phyloP scores from a whole-genome alignment of 805 yeast genomes.

The Candida easanensis region DNA sequence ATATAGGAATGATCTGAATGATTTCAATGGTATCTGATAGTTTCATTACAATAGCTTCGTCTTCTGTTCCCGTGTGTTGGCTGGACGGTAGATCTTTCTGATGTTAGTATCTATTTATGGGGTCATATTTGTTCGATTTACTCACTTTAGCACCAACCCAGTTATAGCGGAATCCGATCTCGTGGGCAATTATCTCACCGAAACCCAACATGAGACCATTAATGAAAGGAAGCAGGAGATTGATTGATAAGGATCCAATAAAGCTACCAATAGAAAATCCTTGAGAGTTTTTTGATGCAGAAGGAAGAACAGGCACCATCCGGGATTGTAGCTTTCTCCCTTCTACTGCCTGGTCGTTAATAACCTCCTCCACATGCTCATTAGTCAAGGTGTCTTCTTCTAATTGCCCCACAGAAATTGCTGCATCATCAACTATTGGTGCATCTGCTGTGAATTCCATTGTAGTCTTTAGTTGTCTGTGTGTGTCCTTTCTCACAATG shows the following conservation, averaged over 20 bases:
- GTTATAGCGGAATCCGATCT: conserved; percentile 75
- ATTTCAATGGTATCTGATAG: background rate
- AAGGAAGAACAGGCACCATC: no score
- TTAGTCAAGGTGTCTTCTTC: conserved; percentile 2
- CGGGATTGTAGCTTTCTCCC: background rate
- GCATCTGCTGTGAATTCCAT: conserved; percentile 6
- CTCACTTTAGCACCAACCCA: conserved; percentile 70
- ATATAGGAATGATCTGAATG: background rate
- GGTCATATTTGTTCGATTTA: no score
- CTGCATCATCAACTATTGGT: conserved; percentile 4
- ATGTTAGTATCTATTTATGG: background rate
- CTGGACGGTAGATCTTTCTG: conserved; percentile 31
- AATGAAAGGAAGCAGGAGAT: conserved; percentile 79
- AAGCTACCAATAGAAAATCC: conserved; percentile 4
- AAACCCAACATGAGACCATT: conserved; percentile 96
- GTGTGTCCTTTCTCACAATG: no score
- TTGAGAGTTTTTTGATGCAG: no score
- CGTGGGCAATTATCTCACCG: conserved; percentile 94
- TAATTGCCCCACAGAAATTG: conserved; percentile 4
- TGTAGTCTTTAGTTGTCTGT: no score
- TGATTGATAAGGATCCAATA: conserved; percentile 51
- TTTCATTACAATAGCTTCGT: conserved; percentile 12
- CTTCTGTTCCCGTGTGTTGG: conserved; percentile 28
- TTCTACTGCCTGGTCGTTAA: background rate
- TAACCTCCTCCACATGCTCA: background rate